Evolutionary conservation across 768 basidiomycete species (phyloP).

Genomic region (Pluteus cervinus): DNA sequence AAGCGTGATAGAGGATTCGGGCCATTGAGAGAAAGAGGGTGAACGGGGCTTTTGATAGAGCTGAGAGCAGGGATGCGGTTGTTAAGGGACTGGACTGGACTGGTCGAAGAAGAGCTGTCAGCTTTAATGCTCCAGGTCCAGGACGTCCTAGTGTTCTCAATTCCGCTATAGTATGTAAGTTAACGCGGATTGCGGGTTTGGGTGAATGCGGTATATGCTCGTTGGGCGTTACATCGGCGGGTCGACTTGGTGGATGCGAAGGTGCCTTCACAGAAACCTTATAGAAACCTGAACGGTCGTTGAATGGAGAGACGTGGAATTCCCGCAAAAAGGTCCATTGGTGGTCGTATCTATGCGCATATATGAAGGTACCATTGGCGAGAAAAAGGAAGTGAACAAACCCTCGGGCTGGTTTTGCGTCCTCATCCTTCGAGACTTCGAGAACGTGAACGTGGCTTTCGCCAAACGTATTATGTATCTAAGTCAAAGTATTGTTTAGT

Average conservation of each 20-base stretch:
- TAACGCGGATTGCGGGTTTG: conserved; percentile 35
- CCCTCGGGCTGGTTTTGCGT: conserved; percentile 24
- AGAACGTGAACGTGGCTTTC: conserved; percentile 61
- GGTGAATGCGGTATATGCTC: conserved; percentile 14
- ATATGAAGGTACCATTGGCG: neutral
- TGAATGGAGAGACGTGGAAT: conserved; percentile 78
- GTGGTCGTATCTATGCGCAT: conserved; percentile 40
- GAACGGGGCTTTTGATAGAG: conserved; percentile 41
- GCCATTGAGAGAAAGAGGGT: conserved; percentile 48
- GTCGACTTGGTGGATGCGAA: conserved; percentile 24
- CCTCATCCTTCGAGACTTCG: conserved; percentile 38
- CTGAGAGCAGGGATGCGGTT: conserved; percentile 26
- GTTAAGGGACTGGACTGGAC: conserved; percentile 32
- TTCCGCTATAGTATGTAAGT: conserved; percentile 24
- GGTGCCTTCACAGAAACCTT: conserved; percentile 48
- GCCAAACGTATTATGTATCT: conserved; percentile 74
- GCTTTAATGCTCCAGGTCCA: conserved; percentile 34
- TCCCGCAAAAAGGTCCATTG: conserved; percentile 62
- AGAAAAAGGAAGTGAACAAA: conserved; percentile 14
- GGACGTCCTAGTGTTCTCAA: conserved; percentile 10
- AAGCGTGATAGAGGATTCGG: conserved; percentile 59
- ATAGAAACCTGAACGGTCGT: conserved; percentile 64
- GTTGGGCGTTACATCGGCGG: conserved; percentile 8
- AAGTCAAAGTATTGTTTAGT: conserved; percentile 1
- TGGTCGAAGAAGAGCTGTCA: conserved; percentile 44